phyloP scores from a whole-genome alignment of 1,284 basidiomycete genomes.

The Gomphus sp. region DNA sequence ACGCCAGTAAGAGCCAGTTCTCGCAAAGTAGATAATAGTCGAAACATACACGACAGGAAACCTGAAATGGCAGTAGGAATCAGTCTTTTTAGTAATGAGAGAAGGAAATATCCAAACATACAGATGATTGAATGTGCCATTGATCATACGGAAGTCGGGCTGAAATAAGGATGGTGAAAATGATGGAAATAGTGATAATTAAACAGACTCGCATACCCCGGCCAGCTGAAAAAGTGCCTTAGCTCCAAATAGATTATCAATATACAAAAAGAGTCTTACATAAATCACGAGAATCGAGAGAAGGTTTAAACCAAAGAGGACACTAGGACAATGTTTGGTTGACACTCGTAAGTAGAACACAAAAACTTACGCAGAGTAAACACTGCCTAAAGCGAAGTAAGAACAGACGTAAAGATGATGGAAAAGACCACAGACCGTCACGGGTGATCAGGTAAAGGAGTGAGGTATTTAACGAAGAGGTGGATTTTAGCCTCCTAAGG shows the following conservation, averaged over 20 bases:
- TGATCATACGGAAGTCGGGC: background rate
- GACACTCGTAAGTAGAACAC: background rate
- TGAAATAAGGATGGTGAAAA: background rate
- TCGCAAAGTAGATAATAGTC: background rate
- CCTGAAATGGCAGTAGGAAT: background rate
- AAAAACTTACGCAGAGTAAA: background rate
- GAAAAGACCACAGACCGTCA: background rate
- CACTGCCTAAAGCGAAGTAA: background rate
- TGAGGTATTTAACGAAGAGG: background rate
- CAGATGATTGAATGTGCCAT: conserved; percentile 4
- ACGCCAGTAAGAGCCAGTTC: background rate
- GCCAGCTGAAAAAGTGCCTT: background rate
- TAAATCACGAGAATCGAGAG: background rate
- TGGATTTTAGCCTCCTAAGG: background rate
- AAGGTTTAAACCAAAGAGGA: background rate
- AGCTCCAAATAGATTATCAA: background rate
- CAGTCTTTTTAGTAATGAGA: background rate
- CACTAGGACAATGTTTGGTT: background rate
- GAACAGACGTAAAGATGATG: background rate
- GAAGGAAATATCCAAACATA: background rate
- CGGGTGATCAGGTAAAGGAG: background rate
- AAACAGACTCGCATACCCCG: background rate
- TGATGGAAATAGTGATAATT: background rate
- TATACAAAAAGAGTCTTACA: background rate
- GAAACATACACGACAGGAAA: background rate